Conservation (phyloP, 2,329 filamentous ascomycete species). For the Fusarium veterinarium region DNA sequence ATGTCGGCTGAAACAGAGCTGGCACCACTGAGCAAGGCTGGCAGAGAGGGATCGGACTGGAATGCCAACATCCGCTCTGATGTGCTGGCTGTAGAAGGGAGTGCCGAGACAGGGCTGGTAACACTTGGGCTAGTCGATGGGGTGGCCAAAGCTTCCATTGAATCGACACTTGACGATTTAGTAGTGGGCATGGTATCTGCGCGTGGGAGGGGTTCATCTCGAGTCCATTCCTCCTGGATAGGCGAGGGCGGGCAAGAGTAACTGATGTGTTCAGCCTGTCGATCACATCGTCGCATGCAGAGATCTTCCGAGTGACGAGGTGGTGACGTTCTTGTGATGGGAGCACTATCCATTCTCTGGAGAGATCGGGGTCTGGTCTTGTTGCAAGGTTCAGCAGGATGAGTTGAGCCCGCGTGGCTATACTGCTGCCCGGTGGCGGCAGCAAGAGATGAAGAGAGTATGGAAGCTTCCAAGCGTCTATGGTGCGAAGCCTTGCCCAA, state of each 20-base stretch:
- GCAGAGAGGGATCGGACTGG: conserved; percentile 72
- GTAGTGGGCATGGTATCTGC: conserved; percentile 57
- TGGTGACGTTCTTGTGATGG: conserved; percentile 26
- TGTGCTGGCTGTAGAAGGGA: conserved; percentile 53
- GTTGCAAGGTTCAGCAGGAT: conserved; percentile 48
- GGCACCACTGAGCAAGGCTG: conserved; percentile 71
- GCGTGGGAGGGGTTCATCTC: conserved; percentile 49
- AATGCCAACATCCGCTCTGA: conserved; percentile 64
- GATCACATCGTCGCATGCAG: conserved; percentile 9
- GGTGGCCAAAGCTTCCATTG: conserved; percentile 60
- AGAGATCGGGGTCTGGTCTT: conserved; percentile 62
- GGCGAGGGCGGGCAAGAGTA: conserved; percentile 60
- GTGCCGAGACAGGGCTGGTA: conserved; percentile 60
- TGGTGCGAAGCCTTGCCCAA: conserved; percentile 47
- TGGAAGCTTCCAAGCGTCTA: conserved; percentile 50
- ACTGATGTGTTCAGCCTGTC: conserved; percentile 39
- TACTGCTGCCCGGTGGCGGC: conserved; percentile 55
- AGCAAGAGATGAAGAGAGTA: conserved; percentile 53
- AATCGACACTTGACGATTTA: conserved; percentile 65
- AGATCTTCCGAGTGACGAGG: conserved; percentile 30
- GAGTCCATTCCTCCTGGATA: conserved; percentile 53
- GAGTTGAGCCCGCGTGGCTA: conserved; percentile 58
- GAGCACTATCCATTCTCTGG: conserved; percentile 54
- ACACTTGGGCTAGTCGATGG: conserved; percentile 66
- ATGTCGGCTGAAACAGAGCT: conserved; percentile 73